Evolutionary conservation across 208 protist species (phyloP), one percentile per base, ranked within the genome.

Genomic region (Crithidia bombi): DNA sequence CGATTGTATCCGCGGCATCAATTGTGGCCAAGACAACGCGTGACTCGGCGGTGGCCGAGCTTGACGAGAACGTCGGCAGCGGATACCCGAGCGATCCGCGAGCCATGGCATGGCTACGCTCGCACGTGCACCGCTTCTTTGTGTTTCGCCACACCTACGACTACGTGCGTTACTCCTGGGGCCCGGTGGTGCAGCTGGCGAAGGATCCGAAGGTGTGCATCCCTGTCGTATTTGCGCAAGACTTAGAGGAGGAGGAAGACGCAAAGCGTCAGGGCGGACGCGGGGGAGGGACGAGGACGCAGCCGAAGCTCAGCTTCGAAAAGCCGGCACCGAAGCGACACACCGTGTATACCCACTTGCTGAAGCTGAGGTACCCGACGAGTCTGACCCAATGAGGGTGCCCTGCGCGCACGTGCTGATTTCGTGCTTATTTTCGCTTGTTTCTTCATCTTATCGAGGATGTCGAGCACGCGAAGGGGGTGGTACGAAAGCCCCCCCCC

Each of bases 21-120:
- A 97, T 99, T 58, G 81, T 94, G 19, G 97, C 97, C 17, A 99
- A 99, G 55, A 81, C 83, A 36, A 88, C 83, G 44, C 89, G 92
- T 35, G 92, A 96, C 33, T 33, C 54, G 17, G 64, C 73, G 36
- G 80, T 90, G 21, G 65, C 73, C 35, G 52, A 39, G 36, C 73
- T 90, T 2, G 82, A 79, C 15, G 75, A 89, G 56, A 79, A 85
- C 49, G 41, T 89, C 23, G 89, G 89, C 44, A 92, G 92, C 64
- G 89, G 89, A 19, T 96, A 95, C 76, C 92, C 87, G 19, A 90
- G 79, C 55, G 92, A 96, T 59, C 87, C 89, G 23, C 82, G 85
- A 23, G 68, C 84, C 12, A 84, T 90, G 75, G 26, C 57, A 49
- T 95, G 85, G 77, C 69, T 96, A 32, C 89, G 87, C 23, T 73